Percentiles rank a stretch among this genome's conserved stretches.
phyloP scores from a whole-genome alignment of 352 stramenopile genomes.

The Thalassiosira mediterranea region DNA sequence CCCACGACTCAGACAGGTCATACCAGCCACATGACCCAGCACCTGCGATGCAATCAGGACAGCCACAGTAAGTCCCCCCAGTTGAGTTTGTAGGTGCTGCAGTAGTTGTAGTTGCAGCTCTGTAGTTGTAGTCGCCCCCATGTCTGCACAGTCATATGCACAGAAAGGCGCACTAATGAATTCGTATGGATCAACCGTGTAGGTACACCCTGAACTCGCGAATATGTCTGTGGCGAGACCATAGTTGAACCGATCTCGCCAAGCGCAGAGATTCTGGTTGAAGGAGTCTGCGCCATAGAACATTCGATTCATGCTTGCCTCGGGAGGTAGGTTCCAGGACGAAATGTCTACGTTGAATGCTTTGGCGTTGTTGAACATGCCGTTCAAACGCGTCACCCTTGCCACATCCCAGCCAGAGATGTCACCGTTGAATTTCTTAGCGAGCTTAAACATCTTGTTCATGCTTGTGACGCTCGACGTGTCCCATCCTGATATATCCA shows the following conservation, averaged over 20 bases:
- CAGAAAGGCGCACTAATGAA: too few relatives aligned
- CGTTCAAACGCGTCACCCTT: constrained; percentile 13
- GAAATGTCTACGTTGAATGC: constrained; percentile 16
- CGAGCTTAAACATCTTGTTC: constrained; percentile 2
- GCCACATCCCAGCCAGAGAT: constrained; percentile 43
- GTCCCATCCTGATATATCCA: too few relatives aligned
- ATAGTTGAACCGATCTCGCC: constrained; percentile 29
- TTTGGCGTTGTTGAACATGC: constrained; percentile 12
- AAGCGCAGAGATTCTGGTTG: constrained; percentile 22
- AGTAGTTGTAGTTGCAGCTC: too few relatives aligned
- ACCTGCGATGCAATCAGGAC: too few relatives aligned
- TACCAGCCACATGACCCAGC: too few relatives aligned
- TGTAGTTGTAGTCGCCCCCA: too few relatives aligned
- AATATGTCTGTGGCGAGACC: constrained; percentile 20
- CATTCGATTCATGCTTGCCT: too few relatives aligned
- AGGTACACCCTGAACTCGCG: background rate
- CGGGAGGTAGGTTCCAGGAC: constrained; percentile 8
- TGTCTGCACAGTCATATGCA: too few relatives aligned
- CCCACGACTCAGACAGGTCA: too few relatives aligned
- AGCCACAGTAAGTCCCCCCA: too few relatives aligned
- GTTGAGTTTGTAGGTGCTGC: too few relatives aligned
- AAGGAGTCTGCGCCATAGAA: too few relatives aligned
- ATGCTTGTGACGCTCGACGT: constrained; percentile 4
- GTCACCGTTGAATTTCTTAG: constrained; percentile 9
- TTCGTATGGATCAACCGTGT: background rate